phyloP scores from a whole-genome alignment of 2,329 filamentous ascomycete species.

The Aspergillus eucalypticola region DNA sequence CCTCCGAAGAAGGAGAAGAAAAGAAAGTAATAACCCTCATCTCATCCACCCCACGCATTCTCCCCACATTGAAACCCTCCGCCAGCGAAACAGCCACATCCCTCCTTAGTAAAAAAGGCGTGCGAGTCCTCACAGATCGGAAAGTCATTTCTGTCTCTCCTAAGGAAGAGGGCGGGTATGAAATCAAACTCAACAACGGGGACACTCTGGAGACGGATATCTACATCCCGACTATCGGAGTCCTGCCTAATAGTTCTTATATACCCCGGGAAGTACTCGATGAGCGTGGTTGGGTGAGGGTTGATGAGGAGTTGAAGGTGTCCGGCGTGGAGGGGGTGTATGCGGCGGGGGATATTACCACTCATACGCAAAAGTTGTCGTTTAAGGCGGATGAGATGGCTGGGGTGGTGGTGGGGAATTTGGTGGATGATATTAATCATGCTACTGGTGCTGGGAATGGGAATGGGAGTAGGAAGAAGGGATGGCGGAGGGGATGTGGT shows the following conservation, averaged over 20 bases:
- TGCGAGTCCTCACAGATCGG: constrained; percentile 44
- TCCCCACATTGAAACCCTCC: constrained; percentile 31
- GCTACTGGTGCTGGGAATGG: not conserved
- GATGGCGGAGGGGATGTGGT: constrained; percentile 1
- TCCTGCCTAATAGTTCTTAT: constrained; percentile 54
- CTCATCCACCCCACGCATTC: constrained; percentile 33
- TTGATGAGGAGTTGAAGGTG: constrained; percentile 41
- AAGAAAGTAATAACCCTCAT: constrained; percentile 41
- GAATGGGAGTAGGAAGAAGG: not conserved
- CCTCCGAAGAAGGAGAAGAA: constrained; percentile 14
- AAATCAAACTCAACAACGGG: constrained; percentile 46
- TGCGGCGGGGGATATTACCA: constrained; percentile 36
- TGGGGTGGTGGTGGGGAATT: constrained; percentile 27
- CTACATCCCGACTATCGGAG: constrained; percentile 56
- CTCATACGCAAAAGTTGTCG: constrained; percentile 26
- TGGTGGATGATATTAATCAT: constrained; percentile 27
- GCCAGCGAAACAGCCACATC: constrained; percentile 45
- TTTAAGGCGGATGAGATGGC: constrained; percentile 32
- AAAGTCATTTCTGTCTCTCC: constrained; percentile 32
- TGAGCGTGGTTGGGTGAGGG: constrained; percentile 50
- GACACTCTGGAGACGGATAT: constrained; percentile 51
- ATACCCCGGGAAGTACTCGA: constrained; percentile 52
- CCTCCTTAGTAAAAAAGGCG: constrained; percentile 50
- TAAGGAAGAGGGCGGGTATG: constrained; percentile 40
- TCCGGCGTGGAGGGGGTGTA: constrained; percentile 16